Conservation (phyloP, 148 eudicot species). For the Diospyros lotus region DNA sequence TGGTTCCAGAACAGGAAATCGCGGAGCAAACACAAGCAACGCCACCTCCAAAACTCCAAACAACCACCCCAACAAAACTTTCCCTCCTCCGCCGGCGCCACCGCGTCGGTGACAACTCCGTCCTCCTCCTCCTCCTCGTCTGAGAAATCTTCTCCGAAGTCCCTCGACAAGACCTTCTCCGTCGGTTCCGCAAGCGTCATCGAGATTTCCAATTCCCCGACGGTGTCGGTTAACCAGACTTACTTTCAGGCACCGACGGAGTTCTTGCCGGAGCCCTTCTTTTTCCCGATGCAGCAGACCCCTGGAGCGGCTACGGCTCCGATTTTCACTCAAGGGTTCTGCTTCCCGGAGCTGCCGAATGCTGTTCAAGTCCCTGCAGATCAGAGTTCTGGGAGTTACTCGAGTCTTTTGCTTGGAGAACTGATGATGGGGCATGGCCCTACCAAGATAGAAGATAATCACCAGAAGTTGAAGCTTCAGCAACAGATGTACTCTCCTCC, state of each 20-base stretch:
- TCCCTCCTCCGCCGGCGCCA: slow-evolving; percentile 22
- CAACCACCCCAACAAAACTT: slow-evolving; percentile 13
- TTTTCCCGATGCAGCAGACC: slow-evolving; percentile 44
- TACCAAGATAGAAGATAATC: slow-evolving; percentile 33
- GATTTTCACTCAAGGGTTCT: slow-evolving; percentile 37
- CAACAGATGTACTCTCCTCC: slow-evolving; percentile 24
- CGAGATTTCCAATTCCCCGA: slow-evolving; percentile 49
- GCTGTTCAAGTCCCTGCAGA: slow-evolving; percentile 6
- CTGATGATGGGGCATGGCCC: slow-evolving; percentile 32
- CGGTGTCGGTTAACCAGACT: slow-evolving; percentile 55
- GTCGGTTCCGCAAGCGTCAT: slow-evolving; percentile 11
- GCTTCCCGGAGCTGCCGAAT: slow-evolving; percentile 31
- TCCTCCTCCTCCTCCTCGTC: slow-evolving; percentile 71
- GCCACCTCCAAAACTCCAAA: slow-evolving; percentile 42
- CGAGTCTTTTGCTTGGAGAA: slow-evolving; percentile 52
- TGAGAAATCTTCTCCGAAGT: slow-evolving; percentile 52
- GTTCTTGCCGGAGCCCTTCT: slow-evolving; percentile 33
- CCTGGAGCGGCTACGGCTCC: slow-evolving; percentile 13
- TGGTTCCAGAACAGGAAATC: slow-evolving; percentile 98
- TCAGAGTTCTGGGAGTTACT: slow-evolving; percentile 34
- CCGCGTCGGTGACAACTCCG: slow-evolving; percentile 16
- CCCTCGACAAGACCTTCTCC: slow-evolving; percentile 12
- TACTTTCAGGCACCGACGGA: slow-evolving; percentile 24
- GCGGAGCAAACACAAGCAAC: slow-evolving; percentile 75
- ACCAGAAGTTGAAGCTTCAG: slow-evolving; percentile 30